Evolutionary conservation across 2,329 filamentous ascomycete genomes (phyloP).

Genomic region (Nigrospora sphaerica): DNA sequence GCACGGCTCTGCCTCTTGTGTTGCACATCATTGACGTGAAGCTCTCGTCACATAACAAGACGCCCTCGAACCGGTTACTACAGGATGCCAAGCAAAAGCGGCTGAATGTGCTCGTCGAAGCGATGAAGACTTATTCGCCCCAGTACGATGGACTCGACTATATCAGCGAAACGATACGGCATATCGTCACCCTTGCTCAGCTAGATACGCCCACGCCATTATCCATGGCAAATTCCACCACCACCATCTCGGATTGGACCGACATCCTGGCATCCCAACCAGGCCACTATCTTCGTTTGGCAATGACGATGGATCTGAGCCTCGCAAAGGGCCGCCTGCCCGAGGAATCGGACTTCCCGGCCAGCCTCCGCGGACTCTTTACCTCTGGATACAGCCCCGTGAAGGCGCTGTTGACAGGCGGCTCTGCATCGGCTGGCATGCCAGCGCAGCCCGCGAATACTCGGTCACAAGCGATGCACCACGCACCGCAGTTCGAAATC

Average conservation of each 20-base stretch:
- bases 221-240: slow-evolving; percentile 13
- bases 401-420: slow-evolving; percentile 19
- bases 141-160: slow-evolving; percentile 39
- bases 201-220: slow-evolving; percentile 19
- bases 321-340: slow-evolving; percentile 33
- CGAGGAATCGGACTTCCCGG: slow-evolving; percentile 32
- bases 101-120: slow-evolving; percentile 35
- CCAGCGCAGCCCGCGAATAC: background rate
- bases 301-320: slow-evolving; percentile 34
- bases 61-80: slow-evolving; percentile 9
- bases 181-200: slow-evolving; percentile 34
- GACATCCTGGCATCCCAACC: slow-evolving; percentile 33
- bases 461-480: background rate
- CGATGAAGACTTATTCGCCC: slow-evolving; percentile 37
- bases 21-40: slow-evolving; percentile 30
- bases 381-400: slow-evolving; percentile 28
- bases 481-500: background rate
- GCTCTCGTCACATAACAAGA: slow-evolving; percentile 19
- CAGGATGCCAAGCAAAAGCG: slow-evolving; percentile 33
- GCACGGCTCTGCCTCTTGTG: slow-evolving; percentile 27
- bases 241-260: slow-evolving; percentile 30
- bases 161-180: slow-evolving; percentile 33
- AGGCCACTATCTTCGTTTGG: slow-evolving; percentile 31
- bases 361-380: slow-evolving; percentile 29
- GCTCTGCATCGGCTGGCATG: background rate